A percentile compares a stretch with the other conserved stretches of the same genome.
Evolutionary conservation across 2,329 filamentous ascomycete genomes (phyloP).

Genomic region (Neodidymelliopsis sp.): DNA sequence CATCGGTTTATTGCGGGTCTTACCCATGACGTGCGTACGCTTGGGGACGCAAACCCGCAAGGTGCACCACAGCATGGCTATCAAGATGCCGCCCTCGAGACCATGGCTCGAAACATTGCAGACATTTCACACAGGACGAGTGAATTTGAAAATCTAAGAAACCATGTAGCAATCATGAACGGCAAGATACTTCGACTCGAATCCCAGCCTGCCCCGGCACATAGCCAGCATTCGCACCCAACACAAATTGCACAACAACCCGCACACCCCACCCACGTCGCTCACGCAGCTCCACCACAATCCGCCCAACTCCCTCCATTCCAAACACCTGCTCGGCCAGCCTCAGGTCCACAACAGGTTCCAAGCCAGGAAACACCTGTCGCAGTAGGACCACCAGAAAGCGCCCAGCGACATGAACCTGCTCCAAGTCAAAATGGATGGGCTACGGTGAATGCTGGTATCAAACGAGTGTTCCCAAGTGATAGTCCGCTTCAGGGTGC

Average conservation of each 20-base stretch:
- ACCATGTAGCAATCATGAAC: constrained; percentile 58
- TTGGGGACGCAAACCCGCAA: constrained; percentile 26
- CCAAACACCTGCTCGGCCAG: constrained; percentile 26
- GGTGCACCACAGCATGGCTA: constrained; percentile 17
- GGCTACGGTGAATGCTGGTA: constrained; percentile 54
- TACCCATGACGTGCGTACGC: constrained; percentile 42
- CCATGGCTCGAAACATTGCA: constrained; percentile 53
- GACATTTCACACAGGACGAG: constrained; percentile 53
- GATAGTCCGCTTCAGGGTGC: constrained; percentile 38
- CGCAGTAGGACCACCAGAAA: constrained; percentile 25
- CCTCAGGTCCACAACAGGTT: constrained; percentile 22
- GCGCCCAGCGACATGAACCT: constrained; percentile 28
- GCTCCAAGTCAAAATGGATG: constrained; percentile 44
- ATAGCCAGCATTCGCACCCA: constrained; percentile 2
- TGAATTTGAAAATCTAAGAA: constrained; percentile 56
- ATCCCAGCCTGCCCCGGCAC: constrained; percentile 1
- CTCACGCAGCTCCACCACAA: constrained; percentile 21
- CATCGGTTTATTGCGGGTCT: constrained; percentile 48
- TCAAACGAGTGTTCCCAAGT: constrained; percentile 50
- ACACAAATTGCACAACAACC: constrained; percentile 12
- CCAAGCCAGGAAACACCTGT: constrained; percentile 23
- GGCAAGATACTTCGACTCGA: constrained; percentile 51
- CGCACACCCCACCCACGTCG: constrained; percentile 22
- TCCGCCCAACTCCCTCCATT: background rate
- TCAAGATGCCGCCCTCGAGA: constrained; percentile 53